phyloP scores from a whole-genome alignment of 768 basidiomycete genomes.

The Galerina marginata region DNA sequence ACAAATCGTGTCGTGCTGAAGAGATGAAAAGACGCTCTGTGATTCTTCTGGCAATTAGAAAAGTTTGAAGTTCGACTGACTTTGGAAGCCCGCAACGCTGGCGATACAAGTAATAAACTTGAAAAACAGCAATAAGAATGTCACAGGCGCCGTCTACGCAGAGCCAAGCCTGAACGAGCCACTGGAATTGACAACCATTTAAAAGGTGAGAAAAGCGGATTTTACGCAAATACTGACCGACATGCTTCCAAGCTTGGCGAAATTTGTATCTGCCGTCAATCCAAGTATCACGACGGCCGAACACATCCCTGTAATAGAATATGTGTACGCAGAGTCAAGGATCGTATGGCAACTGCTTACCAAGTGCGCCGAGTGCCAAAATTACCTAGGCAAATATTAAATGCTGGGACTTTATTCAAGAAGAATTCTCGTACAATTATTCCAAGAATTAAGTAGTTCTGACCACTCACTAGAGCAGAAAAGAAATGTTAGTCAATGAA shows the following conservation, averaged over 20 bases:
- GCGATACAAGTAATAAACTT: background rate
- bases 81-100: background rate
- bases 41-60: too few relatives aligned
- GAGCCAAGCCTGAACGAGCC: background rate
- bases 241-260: background rate
- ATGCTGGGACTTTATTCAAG: background rate
- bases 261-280: background rate
- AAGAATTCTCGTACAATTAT: background rate
- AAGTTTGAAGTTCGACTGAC: too few relatives aligned
- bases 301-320: background rate
- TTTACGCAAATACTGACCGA: background rate
- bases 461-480: background rate
- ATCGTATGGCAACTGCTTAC: background rate
- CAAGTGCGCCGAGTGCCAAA: background rate
- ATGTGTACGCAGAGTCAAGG: background rate
- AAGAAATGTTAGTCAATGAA: too few relatives aligned
- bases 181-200: background rate
- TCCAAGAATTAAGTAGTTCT: background rate
- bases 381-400: background rate
- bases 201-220: background rate
- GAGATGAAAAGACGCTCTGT: background rate
- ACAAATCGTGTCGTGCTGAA: background rate
- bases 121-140: background rate
- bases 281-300: background rate
- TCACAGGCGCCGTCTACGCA: background rate